Evolutionary conservation across 306 rosid genomes (phyloP).

Genomic region (Phaseolus lunatus): DNA sequence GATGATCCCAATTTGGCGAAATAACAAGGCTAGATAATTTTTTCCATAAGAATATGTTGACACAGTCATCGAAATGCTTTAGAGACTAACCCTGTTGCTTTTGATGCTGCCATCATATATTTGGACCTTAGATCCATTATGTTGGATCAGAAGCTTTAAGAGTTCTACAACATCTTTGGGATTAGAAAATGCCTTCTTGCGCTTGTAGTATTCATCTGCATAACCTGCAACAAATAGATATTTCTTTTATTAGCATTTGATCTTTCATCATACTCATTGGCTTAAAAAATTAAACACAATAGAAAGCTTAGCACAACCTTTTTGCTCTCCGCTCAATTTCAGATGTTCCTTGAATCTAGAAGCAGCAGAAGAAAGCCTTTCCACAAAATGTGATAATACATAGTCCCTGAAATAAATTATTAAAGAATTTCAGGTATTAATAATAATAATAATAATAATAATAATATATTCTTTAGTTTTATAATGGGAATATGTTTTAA

Average conservation of each 20-base stretch:
- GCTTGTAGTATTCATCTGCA: constrained; percentile 35
- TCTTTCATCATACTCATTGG: constrained; percentile 12
- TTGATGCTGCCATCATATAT: constrained; percentile 42
- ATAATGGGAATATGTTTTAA: not conserved
- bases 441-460: no score
- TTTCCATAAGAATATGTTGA: not conserved
- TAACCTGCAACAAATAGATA: constrained; percentile 29
- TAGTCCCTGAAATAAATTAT: constrained; percentile 41
- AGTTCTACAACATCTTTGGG: constrained; percentile 49
- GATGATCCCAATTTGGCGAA: not conserved
- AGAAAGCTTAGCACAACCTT: constrained; percentile 22
- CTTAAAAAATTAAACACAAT: constrained; percentile 11
- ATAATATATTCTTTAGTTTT: not conserved
- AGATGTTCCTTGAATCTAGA: constrained; percentile 34
- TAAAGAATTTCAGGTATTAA: not conserved
- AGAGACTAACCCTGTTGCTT: constrained; percentile 16
- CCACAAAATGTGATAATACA: constrained; percentile 30
- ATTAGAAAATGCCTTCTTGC: constrained; percentile 38
- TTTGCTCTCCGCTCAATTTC: constrained; percentile 30
- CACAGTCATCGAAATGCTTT: not conserved
- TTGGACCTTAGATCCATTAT: constrained; percentile 19
- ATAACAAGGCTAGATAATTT: not conserved
- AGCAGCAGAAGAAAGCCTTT: constrained; percentile 24
- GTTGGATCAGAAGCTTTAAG: constrained; percentile 46
- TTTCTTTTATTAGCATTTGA: not conserved